Evolutionary conservation across 2,329 filamentous ascomycete genomes (phyloP), one percentile per base, ranked within the genome.

Genomic region (Alternaria sp.): DNA sequence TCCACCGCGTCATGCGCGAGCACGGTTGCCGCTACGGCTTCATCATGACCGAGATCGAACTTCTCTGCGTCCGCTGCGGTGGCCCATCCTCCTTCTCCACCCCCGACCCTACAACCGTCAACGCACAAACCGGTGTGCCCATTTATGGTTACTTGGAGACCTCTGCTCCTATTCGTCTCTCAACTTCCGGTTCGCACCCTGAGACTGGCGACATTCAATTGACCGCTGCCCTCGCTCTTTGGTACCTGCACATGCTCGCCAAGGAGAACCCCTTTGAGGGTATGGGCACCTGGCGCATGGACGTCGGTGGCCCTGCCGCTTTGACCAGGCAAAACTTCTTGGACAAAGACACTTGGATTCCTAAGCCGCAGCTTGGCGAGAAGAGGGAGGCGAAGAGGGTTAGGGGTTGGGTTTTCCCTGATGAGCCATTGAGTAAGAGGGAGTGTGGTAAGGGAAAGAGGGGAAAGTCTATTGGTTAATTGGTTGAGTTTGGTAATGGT

Each of bases 11-110:
- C 74, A 97, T 97, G 93, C 93, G 94, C 78, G 93, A 97, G 81
- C 92, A 97, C 81, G 89, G 90, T 68, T 96, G 92, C 76, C 90
- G 94, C 60, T 98, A 97, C 79, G 94, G 94, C 56, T 98, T 97
- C 84, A 94, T 98, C 79, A 89, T 97, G 74, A 97, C 93, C 1
- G 94, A 97, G 81, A 97, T 97, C 71, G 94, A 98, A 81, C 89
- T 97, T 9, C 90, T 97, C 40, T 89, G 95, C 70, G 93, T 97
- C 1, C 92, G 94, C 72, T 92, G 91, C 67, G 93, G 94, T 54
- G 82, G 82, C 5, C 78, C 79, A 14, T 74, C 77, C 0, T 61
- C 62, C 27, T 68, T 68, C 11, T 64, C 72, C 2, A 76, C 74
- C 5, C 46, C 69, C 0, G 75, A 79, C 57, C 72, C 74, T 41